Base-by-base conservation (phyloP, 192 early-diverging fungal species). In the Coemansia sp. region DNA sequence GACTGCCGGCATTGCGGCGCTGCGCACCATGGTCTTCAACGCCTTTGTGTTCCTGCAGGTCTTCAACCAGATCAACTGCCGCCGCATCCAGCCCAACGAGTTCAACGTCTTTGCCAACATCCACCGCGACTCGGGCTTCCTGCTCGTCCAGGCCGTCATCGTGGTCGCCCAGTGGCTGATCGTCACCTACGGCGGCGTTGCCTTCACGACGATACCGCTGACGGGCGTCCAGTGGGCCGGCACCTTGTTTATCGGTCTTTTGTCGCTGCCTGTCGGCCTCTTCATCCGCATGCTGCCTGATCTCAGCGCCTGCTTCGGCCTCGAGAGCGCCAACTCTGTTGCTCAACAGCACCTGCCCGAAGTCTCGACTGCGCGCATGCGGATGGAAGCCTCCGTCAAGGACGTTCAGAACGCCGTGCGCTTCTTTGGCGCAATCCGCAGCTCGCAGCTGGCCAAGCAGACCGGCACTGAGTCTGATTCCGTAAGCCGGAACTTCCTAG, bases 61-160 rank as follows among this genome's bases (percentile, higher is more conserved):
- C 13, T 95, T 97, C 64, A 97, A 97, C 71, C 87, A 92, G 58
- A 71, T 97, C 75, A 97, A 97, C 78, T 88, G 85, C 50, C 80
- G 90, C 38, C 77, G 82, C 33, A 93, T 96, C 56, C 77, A 84
- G 49, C 78, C 74, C 12, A 25, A 52, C 46, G 58, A 63, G 40
- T 56, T 83, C 49, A 98, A 98, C 55, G 80, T 98, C 28, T 95
- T 98, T 79, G 80, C 82, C 54, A 84, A 90, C 68, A 77, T 96
- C 52, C 70, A 75, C 51, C 50, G 78, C 44, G 92, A 98, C 75
- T 77, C 76, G 41, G 82, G 86, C 46, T 96, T 98, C 60, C 58
- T 88, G 37, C 37, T 75, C 25, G 83, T 98, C 46, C 80, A 92
- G 53, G 32, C 85, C 12, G 56, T 83, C 29, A 85, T 92, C 21